A percentile compares a stretch with the other conserved stretches of the same genome.
These are phyloP conservation scores for Pilobolus umbonatus DNA, from an alignment of 192 early-diverging fungal genomes.

Conservation along the genomic window DNA sequence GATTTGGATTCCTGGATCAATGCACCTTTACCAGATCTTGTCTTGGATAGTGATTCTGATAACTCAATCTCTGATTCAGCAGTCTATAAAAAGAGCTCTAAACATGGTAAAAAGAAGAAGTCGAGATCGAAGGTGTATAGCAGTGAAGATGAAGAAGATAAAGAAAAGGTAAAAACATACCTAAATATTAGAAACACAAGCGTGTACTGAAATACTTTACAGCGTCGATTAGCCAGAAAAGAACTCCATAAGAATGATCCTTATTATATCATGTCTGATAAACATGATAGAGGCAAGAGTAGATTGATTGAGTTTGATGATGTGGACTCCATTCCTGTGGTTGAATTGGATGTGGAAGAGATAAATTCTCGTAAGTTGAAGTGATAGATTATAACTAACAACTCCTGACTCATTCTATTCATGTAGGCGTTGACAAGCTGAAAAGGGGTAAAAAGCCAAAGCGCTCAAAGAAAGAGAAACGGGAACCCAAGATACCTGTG, in stretches of 20 bases:
- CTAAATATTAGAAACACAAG: too few relatives aligned
- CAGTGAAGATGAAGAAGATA: slow-evolving; percentile 44
- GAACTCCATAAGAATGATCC: slow-evolving; percentile 55
- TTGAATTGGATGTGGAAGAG: slow-evolving; percentile 61
- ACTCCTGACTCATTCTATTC: not conserved
- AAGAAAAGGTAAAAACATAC: slow-evolving; percentile 42
- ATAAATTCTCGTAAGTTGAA: slow-evolving; percentile 28
- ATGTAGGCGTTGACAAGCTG: slow-evolving; percentile 1
- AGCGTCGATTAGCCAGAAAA: slow-evolving; percentile 45
- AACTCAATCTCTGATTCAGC: slow-evolving; percentile 3
- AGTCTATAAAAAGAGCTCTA: slow-evolving; percentile 14
- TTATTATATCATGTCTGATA: slow-evolving; percentile 56
- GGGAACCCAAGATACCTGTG: slow-evolving; percentile 26
- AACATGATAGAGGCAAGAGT: too few relatives aligned
- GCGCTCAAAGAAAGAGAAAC: slow-evolving; percentile 34
- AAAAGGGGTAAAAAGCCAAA: slow-evolving; percentile 32
- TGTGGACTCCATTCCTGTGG: slow-evolving; percentile 80
- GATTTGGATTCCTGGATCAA: slow-evolving; percentile 81
- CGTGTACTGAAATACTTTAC: not conserved
- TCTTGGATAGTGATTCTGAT: slow-evolving; percentile 25
- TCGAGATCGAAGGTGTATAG: slow-evolving; percentile 25
- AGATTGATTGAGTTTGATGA: slow-evolving; percentile 39
- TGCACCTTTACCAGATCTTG: slow-evolving; percentile 55
- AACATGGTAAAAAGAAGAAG: slow-evolving; percentile 21
- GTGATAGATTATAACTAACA: not conserved